phyloP scores from a whole-genome alignment of 129 eudicot genomes.

The Helianthus tuberosus region DNA sequence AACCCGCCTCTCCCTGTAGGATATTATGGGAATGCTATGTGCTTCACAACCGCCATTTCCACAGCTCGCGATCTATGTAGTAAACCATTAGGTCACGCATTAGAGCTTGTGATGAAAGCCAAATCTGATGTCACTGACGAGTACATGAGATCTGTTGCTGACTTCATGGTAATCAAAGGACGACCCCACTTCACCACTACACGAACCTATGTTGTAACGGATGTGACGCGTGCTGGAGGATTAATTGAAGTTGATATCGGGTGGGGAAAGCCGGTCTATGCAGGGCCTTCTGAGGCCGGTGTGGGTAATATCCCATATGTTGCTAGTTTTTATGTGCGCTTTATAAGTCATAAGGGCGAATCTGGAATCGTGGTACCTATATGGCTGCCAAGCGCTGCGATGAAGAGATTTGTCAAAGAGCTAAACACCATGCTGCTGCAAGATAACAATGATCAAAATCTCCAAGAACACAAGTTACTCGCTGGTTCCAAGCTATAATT shows the following conservation, averaged over 20 bases:
- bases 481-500: neutral
- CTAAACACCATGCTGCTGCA: neutral
- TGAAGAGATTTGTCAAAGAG: neutral
- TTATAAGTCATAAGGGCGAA: neutral
- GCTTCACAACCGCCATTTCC: neutral
- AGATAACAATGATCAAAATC: neutral
- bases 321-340: neutral
- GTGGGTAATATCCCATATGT: neutral
- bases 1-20: conserved; percentile 11
- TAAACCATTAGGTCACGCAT: neutral
- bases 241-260: neutral
- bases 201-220: neutral
- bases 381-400: neutral
- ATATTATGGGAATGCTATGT: neutral
- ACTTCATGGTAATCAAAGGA: neutral
- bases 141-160: neutral
- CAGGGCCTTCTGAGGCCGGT: neutral
- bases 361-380: neutral
- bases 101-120: neutral
- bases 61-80: neutral
- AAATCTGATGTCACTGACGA: neutral
- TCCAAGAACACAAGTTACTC: neutral
- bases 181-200: neutral
- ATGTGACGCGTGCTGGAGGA: neutral
- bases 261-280: neutral